Percentiles rank a stretch among this genome's conserved stretches.
Conservation (phyloP, 495 filamentous ascomycete genomes). For the Neurospora discreta region DNA sequence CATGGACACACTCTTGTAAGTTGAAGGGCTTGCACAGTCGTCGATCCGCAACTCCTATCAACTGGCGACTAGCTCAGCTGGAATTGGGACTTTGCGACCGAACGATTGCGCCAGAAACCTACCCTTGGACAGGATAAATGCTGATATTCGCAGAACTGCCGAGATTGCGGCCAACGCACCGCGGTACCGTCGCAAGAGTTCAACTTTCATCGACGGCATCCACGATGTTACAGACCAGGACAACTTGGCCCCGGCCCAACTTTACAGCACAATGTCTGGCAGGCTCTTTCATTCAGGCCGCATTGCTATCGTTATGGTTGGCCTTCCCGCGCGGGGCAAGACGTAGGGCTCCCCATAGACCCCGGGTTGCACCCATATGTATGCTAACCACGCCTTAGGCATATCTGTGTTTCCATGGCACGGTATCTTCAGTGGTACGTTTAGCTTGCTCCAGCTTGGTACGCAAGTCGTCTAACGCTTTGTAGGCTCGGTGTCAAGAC, state of each 20-base stretch:
- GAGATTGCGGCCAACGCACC: slow-evolving; percentile 81
- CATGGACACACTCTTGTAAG: slow-evolving; percentile 81
- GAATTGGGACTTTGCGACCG: background rate
- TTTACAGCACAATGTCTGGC: slow-evolving; percentile 96
- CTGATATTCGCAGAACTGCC: slow-evolving; percentile 49
- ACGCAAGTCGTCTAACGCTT: slow-evolving; percentile 6
- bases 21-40: slow-evolving; percentile 3
- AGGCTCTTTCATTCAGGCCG: slow-evolving; percentile 93
- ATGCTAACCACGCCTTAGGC: slow-evolving; percentile 39
- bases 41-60: background rate
- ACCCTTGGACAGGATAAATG: background rate
- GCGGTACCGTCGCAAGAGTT: slow-evolving; percentile 73
- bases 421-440: slow-evolving; percentile 88
- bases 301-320: slow-evolving; percentile 95
- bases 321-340: slow-evolving; percentile 90
- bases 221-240: slow-evolving; percentile 75
- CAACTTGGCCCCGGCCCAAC: slow-evolving; percentile 85
- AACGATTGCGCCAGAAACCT: background rate
- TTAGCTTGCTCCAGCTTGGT: background rate
- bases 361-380: background rate
- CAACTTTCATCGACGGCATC: slow-evolving; percentile 93
- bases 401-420: slow-evolving; percentile 89
- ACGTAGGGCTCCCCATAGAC: slow-evolving; percentile 49
- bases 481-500: slow-evolving; percentile 93
- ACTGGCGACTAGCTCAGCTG: background rate